Evolutionary conservation across 257 asterid species (phyloP).

Genomic region (Cynanchum wilfordii): DNA sequence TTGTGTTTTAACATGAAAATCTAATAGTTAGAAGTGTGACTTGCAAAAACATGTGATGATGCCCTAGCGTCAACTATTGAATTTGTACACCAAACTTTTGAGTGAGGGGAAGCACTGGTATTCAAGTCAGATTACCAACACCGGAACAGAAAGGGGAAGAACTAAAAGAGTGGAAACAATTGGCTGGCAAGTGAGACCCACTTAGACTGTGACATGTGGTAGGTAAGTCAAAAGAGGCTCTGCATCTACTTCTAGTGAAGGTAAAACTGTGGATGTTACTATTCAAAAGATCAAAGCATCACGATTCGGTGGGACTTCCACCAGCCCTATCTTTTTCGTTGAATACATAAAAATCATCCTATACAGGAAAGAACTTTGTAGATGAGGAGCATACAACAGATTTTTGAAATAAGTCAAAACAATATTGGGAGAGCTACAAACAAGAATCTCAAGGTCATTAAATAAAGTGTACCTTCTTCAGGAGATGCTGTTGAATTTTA

Average conservation of each 20-base stretch:
- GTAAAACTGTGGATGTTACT: not conserved
- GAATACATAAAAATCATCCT: not conserved
- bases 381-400: not conserved
- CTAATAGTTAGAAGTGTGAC: not conserved
- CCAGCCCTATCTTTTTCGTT: not conserved
- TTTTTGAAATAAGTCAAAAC: not conserved
- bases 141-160: not conserved
- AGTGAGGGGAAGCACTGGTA: not conserved
- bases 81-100: not conserved
- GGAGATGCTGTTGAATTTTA: conserved; percentile 48
- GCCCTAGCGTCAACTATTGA: not conserved
- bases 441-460: not conserved
- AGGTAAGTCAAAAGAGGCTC: not conserved
- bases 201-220: not conserved
- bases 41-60: not conserved
- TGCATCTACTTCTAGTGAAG: not conserved
- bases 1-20: not conserved
- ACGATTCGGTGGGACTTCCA: not conserved
- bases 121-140: not conserved
- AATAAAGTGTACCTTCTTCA: conserved; percentile 40
- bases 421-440: not conserved
- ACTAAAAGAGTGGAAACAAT: not conserved
- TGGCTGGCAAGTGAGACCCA: not conserved
- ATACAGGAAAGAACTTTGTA: not conserved
- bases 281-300: not conserved